A percentile compares a stretch with the other conserved stretches of the same genome.
phyloP scores from a whole-genome alignment of 2,329 filamentous ascomycete species.

The Tetracladium maxilliforme region DNA sequence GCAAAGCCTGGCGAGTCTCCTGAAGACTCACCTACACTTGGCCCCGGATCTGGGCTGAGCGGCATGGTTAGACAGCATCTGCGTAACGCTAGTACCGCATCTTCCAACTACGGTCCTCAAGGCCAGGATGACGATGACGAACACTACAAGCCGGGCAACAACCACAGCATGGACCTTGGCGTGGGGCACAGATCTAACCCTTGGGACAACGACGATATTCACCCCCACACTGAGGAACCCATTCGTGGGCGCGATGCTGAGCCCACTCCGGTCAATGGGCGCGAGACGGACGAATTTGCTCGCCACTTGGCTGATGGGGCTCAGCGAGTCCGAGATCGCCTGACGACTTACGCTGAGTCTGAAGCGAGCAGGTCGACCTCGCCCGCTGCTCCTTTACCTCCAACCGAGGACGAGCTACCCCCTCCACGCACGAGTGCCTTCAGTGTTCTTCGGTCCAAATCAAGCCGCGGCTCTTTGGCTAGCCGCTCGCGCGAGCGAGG shows the following conservation, averaged over 20 bases:
- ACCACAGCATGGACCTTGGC: constrained; percentile 4
- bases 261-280: constrained; percentile 30
- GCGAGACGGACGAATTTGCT: constrained; percentile 56
- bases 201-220: constrained; percentile 5
- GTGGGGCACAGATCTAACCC: constrained; percentile 10
- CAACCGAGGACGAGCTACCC: constrained; percentile 14
- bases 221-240: constrained; percentile 5
- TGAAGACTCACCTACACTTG: constrained; percentile 67
- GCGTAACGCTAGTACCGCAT: constrained; percentile 65
- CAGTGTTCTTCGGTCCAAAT: constrained; percentile 49
- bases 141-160: constrained; percentile 4
- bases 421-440: constrained; percentile 35
- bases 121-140: constrained; percentile 7
- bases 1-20: constrained; percentile 10
- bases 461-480: constrained; percentile 51
- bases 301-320: constrained; percentile 58
- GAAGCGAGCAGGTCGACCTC: constrained; percentile 37
- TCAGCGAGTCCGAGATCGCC: constrained; percentile 55
- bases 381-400: constrained; percentile 16
- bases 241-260: constrained; percentile 4
- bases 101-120: constrained; percentile 54
- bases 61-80: constrained; percentile 77
- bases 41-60: constrained; percentile 55
- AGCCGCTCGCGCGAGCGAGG: constrained; percentile 27
- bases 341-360: constrained; percentile 53